A percentile compares a stretch with the other conserved stretches of the same genome.
phyloP scores from a whole-genome alignment of 331 rosid species.

The Phaseolus coccineus region DNA sequence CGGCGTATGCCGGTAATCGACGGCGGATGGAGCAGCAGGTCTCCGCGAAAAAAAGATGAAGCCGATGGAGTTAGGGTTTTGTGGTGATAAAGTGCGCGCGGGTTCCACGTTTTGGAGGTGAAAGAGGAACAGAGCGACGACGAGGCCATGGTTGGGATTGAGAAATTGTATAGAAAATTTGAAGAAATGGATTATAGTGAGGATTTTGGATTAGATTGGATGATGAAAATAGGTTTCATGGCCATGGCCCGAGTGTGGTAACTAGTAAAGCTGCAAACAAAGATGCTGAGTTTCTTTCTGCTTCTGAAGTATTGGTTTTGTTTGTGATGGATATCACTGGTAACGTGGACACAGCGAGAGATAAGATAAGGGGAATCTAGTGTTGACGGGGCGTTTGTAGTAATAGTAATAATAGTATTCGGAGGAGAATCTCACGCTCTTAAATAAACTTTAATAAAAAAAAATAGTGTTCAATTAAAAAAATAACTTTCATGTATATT shows the following conservation, averaged over 20 bases:
- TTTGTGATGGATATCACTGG: conserved; percentile 10
- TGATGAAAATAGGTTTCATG: conserved; percentile 31
- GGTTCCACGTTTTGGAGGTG: conserved; percentile 41
- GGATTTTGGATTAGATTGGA: neutral
- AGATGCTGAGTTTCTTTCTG: neutral
- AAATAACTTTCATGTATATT: too few species aligned
- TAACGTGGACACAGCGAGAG: conserved; percentile 25
- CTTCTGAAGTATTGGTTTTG: conserved; percentile 2
- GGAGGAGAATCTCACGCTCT: neutral
- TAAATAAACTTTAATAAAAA: neutral
- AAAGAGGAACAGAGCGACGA: conserved; percentile 63
- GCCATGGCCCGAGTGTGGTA: conserved; percentile 8
- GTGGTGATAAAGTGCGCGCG: conserved; percentile 25
- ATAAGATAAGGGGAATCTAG: conserved; percentile 49
- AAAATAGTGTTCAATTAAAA: too few species aligned
- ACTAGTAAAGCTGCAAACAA: neutral
- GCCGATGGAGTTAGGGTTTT: conserved; percentile 48
- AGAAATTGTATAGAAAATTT: conserved; percentile 4
- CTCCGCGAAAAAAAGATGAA: conserved; percentile 52
- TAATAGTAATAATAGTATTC: neutral
- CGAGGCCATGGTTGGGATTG: conserved; percentile 51
- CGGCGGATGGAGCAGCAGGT: conserved; percentile 36
- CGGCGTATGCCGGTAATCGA: conserved; percentile 45
- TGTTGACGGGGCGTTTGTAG: conserved; percentile 1
- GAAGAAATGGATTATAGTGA: conserved; percentile 15